Base-by-base conservation (phyloP, 352 stramenopile genomes). In the Globisporangium cederbergense region DNA sequence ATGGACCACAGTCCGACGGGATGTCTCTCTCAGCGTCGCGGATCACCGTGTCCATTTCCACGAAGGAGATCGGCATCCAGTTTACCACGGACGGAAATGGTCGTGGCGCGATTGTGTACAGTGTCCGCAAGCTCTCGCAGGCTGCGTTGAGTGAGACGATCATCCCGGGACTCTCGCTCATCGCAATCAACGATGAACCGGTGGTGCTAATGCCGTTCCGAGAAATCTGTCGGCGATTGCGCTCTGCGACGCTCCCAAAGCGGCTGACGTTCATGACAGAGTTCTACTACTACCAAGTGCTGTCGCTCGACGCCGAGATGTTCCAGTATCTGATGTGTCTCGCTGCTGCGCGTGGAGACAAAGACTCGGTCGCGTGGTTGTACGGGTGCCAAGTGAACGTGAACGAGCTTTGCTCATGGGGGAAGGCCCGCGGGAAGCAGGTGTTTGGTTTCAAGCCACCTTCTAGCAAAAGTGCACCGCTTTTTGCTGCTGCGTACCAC, bases 281-380 rank as follows among this genome's bases (percentile, higher is more conserved):
- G 56, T 90, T 93, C 65, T 93, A 89, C 62, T 93, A 95, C 70
- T 93, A 96, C 61, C 79, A 92, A 62, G 60, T 94, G 46, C 66
- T 93, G 18, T 86, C 83, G 5, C 70, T 93, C 13, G 86, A 93
- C 60, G 62, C 55, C 32, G 80, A 95, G 43, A 91, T 94, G 83
- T 90, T 88, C 66, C 81, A 81, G 56, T 95, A 94, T 61, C 62
- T 95, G 14, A 67, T 83, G 60, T 95, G 86, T 56, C 63, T 91
- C 22, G 86, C 81, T 36, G 86, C 84, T 9, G 72, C 73, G 28
- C 84, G 88, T 25, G 86, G 86, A 11, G 88, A 96, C 60, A 71
- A 78, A 14, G 79, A 92, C 45, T 91, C 85, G 10, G 73, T 86
- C 20, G 52, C 62, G n/a, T 93, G 76, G 74, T 56, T 95, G 8